Evolutionary conservation across 2,329 filamentous ascomycete genomes (phyloP).

Genomic region (Ophiostoma australiae): DNA sequence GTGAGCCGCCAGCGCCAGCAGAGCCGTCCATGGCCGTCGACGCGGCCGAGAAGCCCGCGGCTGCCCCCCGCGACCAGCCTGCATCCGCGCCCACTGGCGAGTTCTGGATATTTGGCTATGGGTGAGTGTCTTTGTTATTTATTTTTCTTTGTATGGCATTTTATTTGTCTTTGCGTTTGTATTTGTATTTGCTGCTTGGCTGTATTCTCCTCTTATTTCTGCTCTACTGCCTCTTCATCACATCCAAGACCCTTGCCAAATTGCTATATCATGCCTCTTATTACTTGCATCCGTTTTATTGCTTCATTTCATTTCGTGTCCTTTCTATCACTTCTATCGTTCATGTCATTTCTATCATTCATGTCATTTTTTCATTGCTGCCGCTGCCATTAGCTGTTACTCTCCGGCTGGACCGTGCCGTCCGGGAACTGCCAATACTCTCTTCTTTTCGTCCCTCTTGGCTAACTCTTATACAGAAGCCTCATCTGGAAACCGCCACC

Average conservation of each 20-base stretch:
- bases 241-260: slow-evolving; percentile 5
- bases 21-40: neutral
- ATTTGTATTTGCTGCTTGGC: neutral
- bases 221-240: neutral
- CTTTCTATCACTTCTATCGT: neutral
- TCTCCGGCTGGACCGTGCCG: neutral
- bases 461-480: slow-evolving; percentile 54
- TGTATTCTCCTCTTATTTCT: neutral
- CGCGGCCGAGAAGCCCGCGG: neutral
- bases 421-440: neutral
- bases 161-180: slow-evolving; percentile 7
- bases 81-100: slow-evolving; percentile 42
- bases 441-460: neutral
- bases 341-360: neutral
- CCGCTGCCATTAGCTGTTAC: neutral
- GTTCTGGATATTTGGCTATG: slow-evolving; percentile 97
- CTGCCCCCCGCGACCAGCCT: neutral
- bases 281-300: neutral
- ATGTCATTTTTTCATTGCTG: neutral
- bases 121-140: slow-evolving; percentile 47
- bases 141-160: neutral
- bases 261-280: slow-evolving; percentile 9
- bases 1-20: neutral
- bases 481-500: slow-evolving; percentile 98
- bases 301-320: too few relatives aligned